Evolutionary conservation across 2,329 filamentous ascomycete genomes (phyloP).

Genomic region (Paecilomyces dactylethromorphus): DNA sequence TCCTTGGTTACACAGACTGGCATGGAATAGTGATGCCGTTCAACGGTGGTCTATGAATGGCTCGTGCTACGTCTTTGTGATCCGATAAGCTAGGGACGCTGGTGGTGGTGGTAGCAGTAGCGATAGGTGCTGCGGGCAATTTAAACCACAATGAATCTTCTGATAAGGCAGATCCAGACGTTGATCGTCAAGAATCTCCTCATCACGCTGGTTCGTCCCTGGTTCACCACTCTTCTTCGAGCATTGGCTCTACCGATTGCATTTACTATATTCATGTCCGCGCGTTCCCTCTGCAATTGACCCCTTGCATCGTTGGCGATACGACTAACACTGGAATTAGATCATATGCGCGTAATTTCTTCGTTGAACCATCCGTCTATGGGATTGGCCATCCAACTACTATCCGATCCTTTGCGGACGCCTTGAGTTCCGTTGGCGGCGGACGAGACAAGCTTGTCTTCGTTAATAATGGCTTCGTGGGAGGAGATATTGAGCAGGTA

Average conservation of each 20-base stretch:
- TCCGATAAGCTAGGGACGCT: not conserved
- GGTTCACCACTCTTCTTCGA: slow-evolving; percentile 48
- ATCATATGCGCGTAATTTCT: slow-evolving; percentile 71
- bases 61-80: not conserved
- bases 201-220: slow-evolving; percentile 48
- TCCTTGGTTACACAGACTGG: not conserved
- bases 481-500: slow-evolving; percentile 65
- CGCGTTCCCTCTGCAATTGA: not conserved
- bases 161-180: slow-evolving; percentile 49
- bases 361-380: slow-evolving; percentile 67
- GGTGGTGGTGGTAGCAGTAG: too few species aligned
- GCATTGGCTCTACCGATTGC: slow-evolving; percentile 52
- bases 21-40: not conserved
- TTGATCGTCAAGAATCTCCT: slow-evolving; percentile 53
- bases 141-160: slow-evolving; percentile 20
- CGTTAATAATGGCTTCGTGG: slow-evolving; percentile 64
- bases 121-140: not conserved
- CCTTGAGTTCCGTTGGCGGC: slow-evolving; percentile 50
- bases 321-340: slow-evolving; percentile 34
- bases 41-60: not conserved
- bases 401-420: slow-evolving; percentile 59
- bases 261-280: slow-evolving; percentile 41
- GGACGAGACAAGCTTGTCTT: slow-evolving; percentile 68
- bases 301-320: slow-evolving; percentile 8
- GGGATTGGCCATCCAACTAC: slow-evolving; percentile 61